Evolutionary conservation across 2,329 filamentous ascomycete species (phyloP), one percentile per base, ranked within the genome.

Genomic region (Colletotrichum neosansevieriae): DNA sequence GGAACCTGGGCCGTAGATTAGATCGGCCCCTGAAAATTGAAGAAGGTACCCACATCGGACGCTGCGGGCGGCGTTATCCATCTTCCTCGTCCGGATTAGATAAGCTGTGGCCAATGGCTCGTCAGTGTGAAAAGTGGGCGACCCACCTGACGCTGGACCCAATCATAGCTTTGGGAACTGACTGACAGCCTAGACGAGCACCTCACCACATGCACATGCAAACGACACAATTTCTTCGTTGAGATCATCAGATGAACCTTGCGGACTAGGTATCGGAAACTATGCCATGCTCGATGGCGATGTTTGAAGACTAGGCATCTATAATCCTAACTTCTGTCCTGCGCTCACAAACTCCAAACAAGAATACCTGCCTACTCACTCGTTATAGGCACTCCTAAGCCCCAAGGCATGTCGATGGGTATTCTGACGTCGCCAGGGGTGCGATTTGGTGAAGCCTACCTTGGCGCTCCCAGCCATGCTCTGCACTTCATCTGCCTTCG

Each of bases 11-110:
- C 40, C 10, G 36, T 38, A 12, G 36, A 58, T 49, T 44, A n/a
- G 64, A 56, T 40, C 15, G 62, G 36, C 59, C 51, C 58, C 38
- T 58, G 60, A 51, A 47, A 63, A 45, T 51, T 63, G 50, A 13
- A 29, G 36, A n/a, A 40, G 19, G 59, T 63, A 58, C 59, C 51
- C 51, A 57, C 59, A 42, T 32, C 58, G 24, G 32, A 38, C 29
- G 21, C 32, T 32, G 40, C 38, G 42, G 49, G 40, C 60, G 53
- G 53, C n/a, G 53, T 47, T 51, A 51, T 54, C 34, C 44, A 51
- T 57, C 53, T 58, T 51, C 38, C 34, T 49, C 19, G 10, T 13
- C 57, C 38, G 38, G 53, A 58, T 58, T 58, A 64, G 60, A 63
- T 54, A 56, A 50, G 12, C 1, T 3, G 6, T 24, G 13, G n/a